Percentiles rank a stretch among this genome's conserved stretches.
Evolutionary conservation across 225 moss, liverwort and hornwort species (phyloP).

Genomic region (Pseudisothecium myosuroides): DNA sequence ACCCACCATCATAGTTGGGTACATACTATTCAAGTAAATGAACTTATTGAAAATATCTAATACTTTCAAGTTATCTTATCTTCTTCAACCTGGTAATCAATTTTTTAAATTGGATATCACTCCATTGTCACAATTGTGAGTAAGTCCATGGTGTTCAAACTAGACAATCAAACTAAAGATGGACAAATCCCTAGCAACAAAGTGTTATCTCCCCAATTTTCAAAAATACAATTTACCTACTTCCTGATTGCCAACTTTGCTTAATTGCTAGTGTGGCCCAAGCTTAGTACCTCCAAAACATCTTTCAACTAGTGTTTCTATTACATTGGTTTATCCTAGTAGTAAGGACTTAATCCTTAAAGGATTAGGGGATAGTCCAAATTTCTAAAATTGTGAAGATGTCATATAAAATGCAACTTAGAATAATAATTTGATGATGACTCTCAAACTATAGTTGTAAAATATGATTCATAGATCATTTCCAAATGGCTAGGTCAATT

Average conservation of each 20-base stretch:
- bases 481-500: fast-evolving
- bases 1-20: too few species aligned
- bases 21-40: neutral
- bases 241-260: neutral
- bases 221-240: neutral
- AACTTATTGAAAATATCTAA: fast-evolving
- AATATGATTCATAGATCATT: too few species aligned
- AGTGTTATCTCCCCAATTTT: neutral
- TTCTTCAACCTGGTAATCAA: neutral
- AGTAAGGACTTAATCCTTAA: too few species aligned
- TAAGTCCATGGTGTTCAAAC: neutral
- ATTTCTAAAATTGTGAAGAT: too few species aligned
- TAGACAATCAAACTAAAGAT: neutral
- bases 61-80: neutral
- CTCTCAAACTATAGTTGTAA: too few species aligned
- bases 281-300: too few species aligned
- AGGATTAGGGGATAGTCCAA: fast-evolving
- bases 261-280: neutral
- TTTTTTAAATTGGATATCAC: neutral
- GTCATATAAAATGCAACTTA: too few species aligned
- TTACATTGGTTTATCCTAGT: neutral
- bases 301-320: neutral
- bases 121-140: fast-evolving
- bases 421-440: too few species aligned
- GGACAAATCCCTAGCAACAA: neutral